These are phyloP conservation scores for Rhodotorula sp. DNA, from an alignment of 1,284 basidiomycete species.

Conservation along the genomic window DNA sequence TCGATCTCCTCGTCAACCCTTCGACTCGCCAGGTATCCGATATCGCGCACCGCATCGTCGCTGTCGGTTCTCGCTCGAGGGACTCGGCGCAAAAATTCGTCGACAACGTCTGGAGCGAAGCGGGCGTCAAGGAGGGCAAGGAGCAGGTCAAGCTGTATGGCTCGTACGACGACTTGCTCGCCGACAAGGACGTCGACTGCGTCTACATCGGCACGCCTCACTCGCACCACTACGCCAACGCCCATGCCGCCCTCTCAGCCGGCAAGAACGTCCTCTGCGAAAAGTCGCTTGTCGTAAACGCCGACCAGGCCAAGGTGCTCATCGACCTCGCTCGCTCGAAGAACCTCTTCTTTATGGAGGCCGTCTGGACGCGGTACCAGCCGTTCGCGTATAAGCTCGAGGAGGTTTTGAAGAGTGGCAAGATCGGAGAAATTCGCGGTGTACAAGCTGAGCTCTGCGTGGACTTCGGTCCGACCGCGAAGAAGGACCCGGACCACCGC, in stretches of 20 bases:
- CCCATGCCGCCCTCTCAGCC: conserved; percentile 49
- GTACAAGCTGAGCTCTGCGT: conserved; percentile 47
- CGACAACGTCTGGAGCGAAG: conserved; percentile 43
- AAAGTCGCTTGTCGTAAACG: conserved; percentile 54
- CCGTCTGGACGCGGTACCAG: conserved; percentile 50
- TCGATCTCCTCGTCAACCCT: conserved; percentile 50
- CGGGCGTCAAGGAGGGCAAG: conserved; percentile 42
- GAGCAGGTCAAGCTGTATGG: conserved; percentile 42
- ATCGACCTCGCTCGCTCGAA: conserved; percentile 48
- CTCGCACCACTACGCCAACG: conserved; percentile 52
- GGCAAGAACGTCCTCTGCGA: conserved; percentile 47
- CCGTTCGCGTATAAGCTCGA: conserved; percentile 47
- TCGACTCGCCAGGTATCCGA: conserved; percentile 48
- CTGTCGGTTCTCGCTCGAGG: conserved; percentile 51
- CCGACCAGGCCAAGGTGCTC: conserved; percentile 50
- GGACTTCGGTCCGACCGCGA: conserved; percentile 29
- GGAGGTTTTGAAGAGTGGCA: conserved; percentile 46
- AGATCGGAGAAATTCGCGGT: conserved; percentile 47
- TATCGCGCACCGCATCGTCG: conserved; percentile 52
- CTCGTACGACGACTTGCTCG: conserved; percentile 50
- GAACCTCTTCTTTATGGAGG: conserved; percentile 51
- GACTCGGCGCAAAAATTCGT: conserved; percentile 51
- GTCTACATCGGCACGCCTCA: conserved; percentile 56
- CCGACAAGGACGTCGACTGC: conserved; percentile 51
- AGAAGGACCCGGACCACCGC: conserved; percentile 46